Conservation (phyloP, 768 basidiomycete genomes). For the Crepidotus variabilis region DNA sequence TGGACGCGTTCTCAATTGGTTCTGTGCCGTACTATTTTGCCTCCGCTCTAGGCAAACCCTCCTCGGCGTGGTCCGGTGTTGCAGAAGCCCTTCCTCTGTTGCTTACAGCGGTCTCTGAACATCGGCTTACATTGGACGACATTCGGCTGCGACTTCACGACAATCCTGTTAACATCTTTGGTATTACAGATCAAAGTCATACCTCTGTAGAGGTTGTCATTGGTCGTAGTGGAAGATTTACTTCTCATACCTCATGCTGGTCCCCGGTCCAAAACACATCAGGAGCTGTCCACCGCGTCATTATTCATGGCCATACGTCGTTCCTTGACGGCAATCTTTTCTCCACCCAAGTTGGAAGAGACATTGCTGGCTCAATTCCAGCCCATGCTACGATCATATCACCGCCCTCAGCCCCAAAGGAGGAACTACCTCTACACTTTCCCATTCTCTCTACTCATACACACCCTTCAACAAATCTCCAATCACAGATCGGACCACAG, state of each 20-base stretch:
- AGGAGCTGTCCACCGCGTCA: conserved; percentile 86
- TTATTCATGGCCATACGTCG: conserved; percentile 84
- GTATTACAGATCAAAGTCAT: conserved; percentile 78
- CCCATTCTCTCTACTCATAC: conserved; percentile 17
- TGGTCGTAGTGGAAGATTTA: conserved; percentile 65
- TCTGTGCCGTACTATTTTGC: conserved; percentile 77
- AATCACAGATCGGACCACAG: conserved; percentile 30
- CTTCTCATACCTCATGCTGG: conserved; percentile 55
- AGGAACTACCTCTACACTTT: conserved; percentile 24
- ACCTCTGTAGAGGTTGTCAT: conserved; percentile 93
- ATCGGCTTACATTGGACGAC: conserved; percentile 77
- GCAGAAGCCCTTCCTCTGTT: conserved; percentile 87
- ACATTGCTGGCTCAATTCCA: conserved; percentile 63
- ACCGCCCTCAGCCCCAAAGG: conserved; percentile 27
- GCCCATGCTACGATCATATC: conserved; percentile 11
- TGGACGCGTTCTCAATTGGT: conserved; percentile 92
- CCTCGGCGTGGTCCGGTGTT: conserved; percentile 73
- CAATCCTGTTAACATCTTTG: conserved; percentile 90
- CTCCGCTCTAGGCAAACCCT: conserved; percentile 51
- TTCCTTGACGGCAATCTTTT: conserved; percentile 83
- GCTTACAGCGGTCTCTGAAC: conserved; percentile 78
- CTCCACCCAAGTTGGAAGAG: conserved; percentile 57
- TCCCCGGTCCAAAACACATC: conserved; percentile 70
- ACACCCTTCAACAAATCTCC: conserved; percentile 14
- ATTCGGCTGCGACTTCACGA: conserved; percentile 83